Conservation (phyloP, 2,329 filamentous ascomycete genomes). For the Clarireedia homoeocarpa region DNA sequence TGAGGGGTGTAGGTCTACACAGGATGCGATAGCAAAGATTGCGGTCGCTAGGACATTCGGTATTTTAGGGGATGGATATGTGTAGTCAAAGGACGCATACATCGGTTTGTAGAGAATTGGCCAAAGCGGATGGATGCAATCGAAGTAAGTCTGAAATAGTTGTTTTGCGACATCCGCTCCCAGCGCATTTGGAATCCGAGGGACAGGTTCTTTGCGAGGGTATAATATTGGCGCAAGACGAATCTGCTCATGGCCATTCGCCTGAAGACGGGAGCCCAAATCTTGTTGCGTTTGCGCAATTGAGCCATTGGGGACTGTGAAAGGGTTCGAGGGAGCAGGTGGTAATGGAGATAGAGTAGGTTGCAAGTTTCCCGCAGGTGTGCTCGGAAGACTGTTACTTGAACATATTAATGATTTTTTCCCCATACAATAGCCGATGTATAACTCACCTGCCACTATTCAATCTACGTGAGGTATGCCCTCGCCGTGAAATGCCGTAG, state of each 20-base stretch:
- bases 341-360: not conserved
- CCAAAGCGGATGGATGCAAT: constrained; percentile 27
- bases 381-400: not conserved
- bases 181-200: constrained; percentile 6
- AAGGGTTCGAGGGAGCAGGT: not conserved
- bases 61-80: constrained; percentile 19
- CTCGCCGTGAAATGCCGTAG: constrained; percentile 25
- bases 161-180: constrained; percentile 20
- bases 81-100: constrained; percentile 23
- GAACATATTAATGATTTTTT: not conserved
- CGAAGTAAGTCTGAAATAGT: constrained; percentile 26
- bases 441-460: constrained; percentile 15
- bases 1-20: constrained; percentile 18
- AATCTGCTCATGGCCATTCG: not conserved
- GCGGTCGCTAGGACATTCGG: constrained; percentile 21
- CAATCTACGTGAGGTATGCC: constrained; percentile 1
- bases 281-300: not conserved
- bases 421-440: not conserved
- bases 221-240: not conserved
- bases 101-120: constrained; percentile 28
- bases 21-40: constrained; percentile 26
- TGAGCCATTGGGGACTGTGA: not conserved
- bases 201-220: not conserved
- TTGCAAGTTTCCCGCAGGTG: not conserved
- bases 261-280: not conserved